Percentiles rank a stretch among this genome's conserved stretches.
Conservation (phyloP, 352 stramenopile genomes). For the Pythium chondricola region DNA sequence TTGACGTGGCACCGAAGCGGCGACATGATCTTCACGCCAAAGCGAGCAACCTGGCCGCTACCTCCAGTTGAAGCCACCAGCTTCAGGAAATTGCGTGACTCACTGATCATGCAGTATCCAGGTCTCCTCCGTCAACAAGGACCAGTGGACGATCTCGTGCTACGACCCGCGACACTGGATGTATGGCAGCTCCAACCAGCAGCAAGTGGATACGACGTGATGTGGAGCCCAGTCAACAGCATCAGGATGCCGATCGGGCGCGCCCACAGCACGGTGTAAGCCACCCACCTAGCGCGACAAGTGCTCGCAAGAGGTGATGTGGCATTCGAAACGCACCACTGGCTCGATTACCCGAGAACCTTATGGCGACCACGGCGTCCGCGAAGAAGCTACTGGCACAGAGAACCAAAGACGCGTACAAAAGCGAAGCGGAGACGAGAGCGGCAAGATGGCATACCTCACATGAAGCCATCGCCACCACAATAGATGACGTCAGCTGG, state of each 20-base stretch:
- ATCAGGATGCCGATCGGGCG: neutral
- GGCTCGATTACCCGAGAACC: neutral
- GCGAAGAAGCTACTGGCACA: neutral
- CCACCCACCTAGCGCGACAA: neutral
- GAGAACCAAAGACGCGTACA: too few relatives aligned
- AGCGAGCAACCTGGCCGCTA: neutral
- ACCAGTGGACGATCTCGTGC: neutral
- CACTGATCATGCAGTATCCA: neutral
- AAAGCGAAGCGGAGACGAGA: neutral
- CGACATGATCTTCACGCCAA: neutral
- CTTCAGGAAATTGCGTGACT: neutral
- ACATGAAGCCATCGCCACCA: neutral
- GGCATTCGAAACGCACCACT: neutral
- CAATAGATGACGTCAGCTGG: neutral
- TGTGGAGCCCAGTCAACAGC: neutral
- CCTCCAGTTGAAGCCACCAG: neutral
- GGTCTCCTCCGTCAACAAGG: neutral
- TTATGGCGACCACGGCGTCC: neutral
- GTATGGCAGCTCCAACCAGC: neutral
- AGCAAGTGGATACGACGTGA: neutral
- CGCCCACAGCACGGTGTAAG: neutral
- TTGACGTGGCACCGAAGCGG: neutral
- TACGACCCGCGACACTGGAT: neutral
- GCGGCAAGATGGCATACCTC: neutral
- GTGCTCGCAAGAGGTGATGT: too few relatives aligned